Base-by-base conservation (phyloP, 2,329 filamentous ascomycete genomes). In the Aspergillus hortae region DNA sequence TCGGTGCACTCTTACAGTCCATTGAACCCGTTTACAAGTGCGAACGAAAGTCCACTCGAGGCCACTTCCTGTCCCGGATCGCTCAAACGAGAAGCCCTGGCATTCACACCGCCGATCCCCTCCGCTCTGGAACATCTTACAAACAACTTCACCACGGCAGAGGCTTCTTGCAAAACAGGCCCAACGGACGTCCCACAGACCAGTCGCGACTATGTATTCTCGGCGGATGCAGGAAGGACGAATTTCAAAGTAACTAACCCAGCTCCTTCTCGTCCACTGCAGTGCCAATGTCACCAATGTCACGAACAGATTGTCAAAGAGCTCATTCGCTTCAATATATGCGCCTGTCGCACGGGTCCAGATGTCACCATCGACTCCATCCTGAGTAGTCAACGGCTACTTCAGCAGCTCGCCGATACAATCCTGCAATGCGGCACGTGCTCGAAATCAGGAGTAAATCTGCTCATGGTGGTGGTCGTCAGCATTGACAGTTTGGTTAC, bases 391-490 rank as follows among this genome's bases (percentile, higher is more conserved):
- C 67, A 68, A 15, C 60, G 60, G n/a, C 52, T 61, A 6, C 43
- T 69, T 11, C 55, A 68, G 40, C 53, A 64, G 7, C 57, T 66
- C 30, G 59, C 62, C 4, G 62, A 69, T 19, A 60, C 57, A 2
- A 64, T 69, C 15, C 53, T 70, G 11, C 61, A 64, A 36, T 70
- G 67, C 48, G 51, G 46, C 21, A 35, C 59, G 10, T 69, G 67
- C 48, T 62, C 56, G 6, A 58, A 59, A 12, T 55, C 56, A 3
- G 56, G 61, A 41, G 52, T 57, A 5, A 62, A 65, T 11, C 52
- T 67, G 23, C 59, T 70, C 12, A 68, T 67, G 55, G 46, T 68
- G 5, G 56, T 68, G 4, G 56, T 68, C 12, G 57, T 69, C 40
- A 60, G 60, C 1, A 67, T 69, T 33, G 67, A 70, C 41, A 63